Conservation (phyloP, 2,329 filamentous ascomycete species). For the Fonsecaea monophora region DNA sequence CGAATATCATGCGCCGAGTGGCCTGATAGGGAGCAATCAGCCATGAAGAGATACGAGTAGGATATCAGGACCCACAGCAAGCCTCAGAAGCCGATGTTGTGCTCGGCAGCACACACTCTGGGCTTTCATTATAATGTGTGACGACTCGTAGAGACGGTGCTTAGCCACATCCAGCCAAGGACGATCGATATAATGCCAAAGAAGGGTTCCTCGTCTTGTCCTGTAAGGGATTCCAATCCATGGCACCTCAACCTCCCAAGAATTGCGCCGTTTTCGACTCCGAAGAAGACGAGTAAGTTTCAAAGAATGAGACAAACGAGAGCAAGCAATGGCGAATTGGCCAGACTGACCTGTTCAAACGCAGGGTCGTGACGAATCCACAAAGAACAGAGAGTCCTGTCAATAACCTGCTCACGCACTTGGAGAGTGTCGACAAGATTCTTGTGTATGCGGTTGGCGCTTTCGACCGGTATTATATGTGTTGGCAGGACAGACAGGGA, state of each 20-base stretch:
- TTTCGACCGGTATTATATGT: constrained; percentile 50
- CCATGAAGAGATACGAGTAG: not conserved
- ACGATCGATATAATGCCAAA: not conserved
- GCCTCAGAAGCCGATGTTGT: not conserved
- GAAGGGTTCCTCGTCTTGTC: not conserved
- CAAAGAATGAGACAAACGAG: not conserved
- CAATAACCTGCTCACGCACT: constrained; percentile 11
- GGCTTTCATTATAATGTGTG: not conserved
- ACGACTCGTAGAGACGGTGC: not conserved
- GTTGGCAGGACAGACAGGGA: constrained; percentile 48
- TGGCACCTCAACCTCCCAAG: not conserved
- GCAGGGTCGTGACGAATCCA: not conserved
- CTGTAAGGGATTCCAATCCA: not conserved
- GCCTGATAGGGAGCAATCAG: constrained; percentile 9
- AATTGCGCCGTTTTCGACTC: not conserved
- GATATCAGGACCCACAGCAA: not conserved
- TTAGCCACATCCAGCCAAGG: not conserved
- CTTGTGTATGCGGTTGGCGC: constrained; percentile 50
- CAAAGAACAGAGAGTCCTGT: constrained; percentile 3
- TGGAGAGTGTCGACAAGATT: constrained; percentile 44
- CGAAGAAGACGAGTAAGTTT: not conserved
- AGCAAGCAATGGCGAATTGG: not conserved
- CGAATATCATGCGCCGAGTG: constrained; percentile 16
- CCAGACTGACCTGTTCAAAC: no score
- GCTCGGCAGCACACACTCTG: not conserved